Conservation (phyloP, 1,284 basidiomycete species). For the Coriolopsis trogii region DNA sequence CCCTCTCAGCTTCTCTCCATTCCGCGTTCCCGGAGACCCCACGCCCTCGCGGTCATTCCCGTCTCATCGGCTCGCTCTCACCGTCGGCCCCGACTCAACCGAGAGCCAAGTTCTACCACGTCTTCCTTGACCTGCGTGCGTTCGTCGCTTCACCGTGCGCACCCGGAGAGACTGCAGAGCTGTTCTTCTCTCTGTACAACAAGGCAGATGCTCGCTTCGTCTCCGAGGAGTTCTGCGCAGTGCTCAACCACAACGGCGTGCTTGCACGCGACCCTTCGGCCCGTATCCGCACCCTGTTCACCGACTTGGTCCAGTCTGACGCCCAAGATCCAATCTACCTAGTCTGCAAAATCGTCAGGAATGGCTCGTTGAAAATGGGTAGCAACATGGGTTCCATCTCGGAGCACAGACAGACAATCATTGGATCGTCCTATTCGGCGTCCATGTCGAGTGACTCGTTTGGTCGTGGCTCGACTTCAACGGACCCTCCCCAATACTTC, state of each 20-base stretch:
- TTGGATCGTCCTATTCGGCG: conserved; percentile 22
- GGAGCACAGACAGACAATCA: conserved; percentile 57
- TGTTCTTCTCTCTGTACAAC: conserved; percentile 94
- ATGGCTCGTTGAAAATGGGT: conserved; percentile 83
- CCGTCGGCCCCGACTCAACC: conserved; percentile 35
- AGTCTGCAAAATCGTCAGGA: conserved; percentile 90
- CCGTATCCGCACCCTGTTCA: conserved; percentile 85
- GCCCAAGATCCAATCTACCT: conserved; percentile 84
- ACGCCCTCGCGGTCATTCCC: conserved; percentile 49
- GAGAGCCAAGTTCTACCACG: conserved; percentile 82
- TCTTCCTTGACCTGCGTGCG: conserved; percentile 88
- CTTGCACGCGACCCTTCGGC: conserved; percentile 73
- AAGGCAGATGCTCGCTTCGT: conserved; percentile 85
- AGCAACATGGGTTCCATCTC: conserved; percentile 50
- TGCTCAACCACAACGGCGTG: conserved; percentile 91
- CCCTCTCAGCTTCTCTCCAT: conserved; percentile 56
- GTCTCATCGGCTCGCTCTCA: conserved; percentile 50
- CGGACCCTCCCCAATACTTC: conserved; percentile 47
- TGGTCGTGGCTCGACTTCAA: conserved; percentile 21
- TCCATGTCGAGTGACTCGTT: conserved; percentile 16
- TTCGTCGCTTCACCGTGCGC: conserved; percentile 90
- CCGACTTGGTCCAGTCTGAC: conserved; percentile 85
- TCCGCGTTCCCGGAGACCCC: conserved; percentile 66
- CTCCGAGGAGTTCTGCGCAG: conserved; percentile 91
- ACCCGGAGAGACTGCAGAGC: conserved; percentile 89